Conservation (phyloP, 495 filamentous ascomycete species). For the Penicillium canescens region DNA sequence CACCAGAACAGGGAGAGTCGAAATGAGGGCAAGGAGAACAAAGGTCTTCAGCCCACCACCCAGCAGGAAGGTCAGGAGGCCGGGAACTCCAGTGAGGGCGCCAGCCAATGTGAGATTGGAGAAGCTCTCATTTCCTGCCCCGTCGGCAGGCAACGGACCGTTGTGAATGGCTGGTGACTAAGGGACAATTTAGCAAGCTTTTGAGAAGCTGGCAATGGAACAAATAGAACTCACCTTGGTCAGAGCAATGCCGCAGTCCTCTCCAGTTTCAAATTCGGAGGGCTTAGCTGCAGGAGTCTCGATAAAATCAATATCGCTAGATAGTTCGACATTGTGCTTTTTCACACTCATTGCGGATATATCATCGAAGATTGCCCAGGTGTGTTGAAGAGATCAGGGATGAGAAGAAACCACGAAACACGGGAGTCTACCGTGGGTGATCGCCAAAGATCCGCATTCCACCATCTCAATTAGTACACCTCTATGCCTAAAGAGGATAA, state of each 20-base stretch:
- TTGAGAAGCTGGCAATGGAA: conserved; percentile 5
- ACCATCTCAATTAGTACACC: too few relatives aligned
- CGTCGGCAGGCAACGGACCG: conserved; percentile 78
- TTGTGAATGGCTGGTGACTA: conserved; percentile 76
- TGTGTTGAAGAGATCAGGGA: too few relatives aligned
- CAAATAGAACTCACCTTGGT: conserved; percentile 59
- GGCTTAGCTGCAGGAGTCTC: conserved; percentile 68
- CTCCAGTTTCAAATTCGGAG: conserved; percentile 54
- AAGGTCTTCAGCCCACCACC: conserved; percentile 71
- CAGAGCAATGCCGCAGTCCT: conserved; percentile 72
- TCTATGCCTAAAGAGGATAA: too few relatives aligned
- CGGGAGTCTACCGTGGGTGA: too few relatives aligned
- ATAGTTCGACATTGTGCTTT: conserved; percentile 11
- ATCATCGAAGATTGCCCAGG: too few relatives aligned
- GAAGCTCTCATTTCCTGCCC: conserved; percentile 67
- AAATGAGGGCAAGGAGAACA: conserved; percentile 68
- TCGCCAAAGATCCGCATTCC: too few relatives aligned
- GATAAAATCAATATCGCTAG: conserved; percentile 68
- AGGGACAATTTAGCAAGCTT: conserved; percentile 22
- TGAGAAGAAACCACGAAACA: too few relatives aligned
- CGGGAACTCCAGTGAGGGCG: conserved; percentile 60
- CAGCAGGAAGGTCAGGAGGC: conserved; percentile 65
- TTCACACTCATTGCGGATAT: too few relatives aligned
- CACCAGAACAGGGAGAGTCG: conserved; percentile 65
- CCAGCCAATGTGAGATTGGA: conserved; percentile 62